These are phyloP conservation scores for Serendipita sp. DNA, from an alignment of 768 basidiomycete species.

Conservation along the genomic window DNA sequence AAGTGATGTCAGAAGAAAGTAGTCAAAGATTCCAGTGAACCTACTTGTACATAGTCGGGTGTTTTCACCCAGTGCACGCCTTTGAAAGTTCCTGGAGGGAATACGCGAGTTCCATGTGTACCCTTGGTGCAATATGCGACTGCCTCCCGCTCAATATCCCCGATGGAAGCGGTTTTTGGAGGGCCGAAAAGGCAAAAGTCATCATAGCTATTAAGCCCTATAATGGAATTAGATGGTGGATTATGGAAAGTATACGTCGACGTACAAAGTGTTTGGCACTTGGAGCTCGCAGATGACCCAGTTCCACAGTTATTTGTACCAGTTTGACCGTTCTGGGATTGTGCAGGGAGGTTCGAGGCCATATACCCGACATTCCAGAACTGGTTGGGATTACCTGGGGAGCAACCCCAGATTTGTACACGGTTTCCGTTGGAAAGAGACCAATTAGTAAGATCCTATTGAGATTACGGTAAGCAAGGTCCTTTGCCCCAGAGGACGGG, in stretches of 20 bases:
- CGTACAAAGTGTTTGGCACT: constrained; percentile 37
- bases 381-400: constrained; percentile 16
- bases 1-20: constrained; percentile 7
- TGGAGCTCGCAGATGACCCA: constrained; percentile 33
- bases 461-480: too few relatives aligned
- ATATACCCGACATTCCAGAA: constrained; percentile 37
- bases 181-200: constrained; percentile 11
- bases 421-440: constrained; percentile 21
- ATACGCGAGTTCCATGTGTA: constrained; percentile 25
- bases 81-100: constrained; percentile 25
- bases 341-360: constrained; percentile 19
- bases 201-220: neutral
- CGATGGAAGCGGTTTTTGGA: constrained; percentile 33
- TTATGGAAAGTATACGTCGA: neutral
- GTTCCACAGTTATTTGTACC: constrained; percentile 54
- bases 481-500: constrained; percentile 17
- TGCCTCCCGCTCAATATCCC: constrained; percentile 39
- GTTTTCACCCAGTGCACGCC: constrained; percentile 29
- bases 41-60: constrained; percentile 26
- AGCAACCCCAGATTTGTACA: constrained; percentile 29
- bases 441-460: constrained; percentile 27
- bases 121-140: constrained; percentile 39
- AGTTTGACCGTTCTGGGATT: constrained; percentile 38
- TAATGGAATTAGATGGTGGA: neutral
- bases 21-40: constrained; percentile 12